Evolutionary conservation across 805 yeast genomes (phyloP), one percentile per base, ranked within the genome.

Genomic region (Hanseniaspora hatyaiensis): DNA sequence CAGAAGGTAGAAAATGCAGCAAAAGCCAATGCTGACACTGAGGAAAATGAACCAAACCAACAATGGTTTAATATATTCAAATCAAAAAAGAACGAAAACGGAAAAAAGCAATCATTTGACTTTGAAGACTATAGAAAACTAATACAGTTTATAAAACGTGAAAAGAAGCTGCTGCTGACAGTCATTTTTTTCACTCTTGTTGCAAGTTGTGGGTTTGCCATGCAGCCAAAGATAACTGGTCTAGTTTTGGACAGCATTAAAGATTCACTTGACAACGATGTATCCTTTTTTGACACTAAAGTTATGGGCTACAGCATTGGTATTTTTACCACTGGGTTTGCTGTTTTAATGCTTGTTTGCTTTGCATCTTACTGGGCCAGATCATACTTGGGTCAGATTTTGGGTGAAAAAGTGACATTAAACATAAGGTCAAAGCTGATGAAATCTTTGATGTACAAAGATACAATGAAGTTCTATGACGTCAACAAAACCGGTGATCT

Each of bases 401-500:
- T 83, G 9, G 95, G 96, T 51, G 98, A 89, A 63, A 72, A 37
- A 83, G 52, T 70, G 88, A 31, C 95, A 86, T 49, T 88, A 95
- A 15, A 72, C 89, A 51, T 65, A 49, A 73, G 98, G 55, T 70
- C 92, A 12, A 71, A 80, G 47, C 77, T 88, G 33, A 81, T 87
- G 60, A 76, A 77, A 58, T 82, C 78, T 52, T 77, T 92, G 15
- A 71, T 92, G 53, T 76, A 78, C 38, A 96, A 89, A 59, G 96
- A 89, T 61, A 81, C 95, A 15, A 45, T 45, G 49, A 88, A 82
- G 59, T 89, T 92, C 59, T 88, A 87, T 65, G 98, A 89, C 59
- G 76, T 79, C n/a, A 86, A 94, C 52, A 82, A 89, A 59, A 87
- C 87, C 8, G 98, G 98, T 33, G 98, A 89, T 60, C 70, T 89